phyloP scores from a whole-genome alignment of 306 rosid species.

The Prunus mume region DNA sequence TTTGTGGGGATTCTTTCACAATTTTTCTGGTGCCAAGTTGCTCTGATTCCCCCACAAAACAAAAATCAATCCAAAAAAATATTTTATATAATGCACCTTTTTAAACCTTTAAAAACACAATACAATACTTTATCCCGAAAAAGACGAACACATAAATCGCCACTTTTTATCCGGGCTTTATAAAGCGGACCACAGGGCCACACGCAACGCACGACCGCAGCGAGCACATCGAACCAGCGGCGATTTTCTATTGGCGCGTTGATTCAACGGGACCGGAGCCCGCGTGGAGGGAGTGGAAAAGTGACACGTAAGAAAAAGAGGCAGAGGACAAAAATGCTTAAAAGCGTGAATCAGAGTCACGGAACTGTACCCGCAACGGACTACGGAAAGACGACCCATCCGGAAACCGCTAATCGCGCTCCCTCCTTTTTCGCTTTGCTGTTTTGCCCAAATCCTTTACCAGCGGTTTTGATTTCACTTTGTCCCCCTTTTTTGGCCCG shows the following conservation, averaged over 20 bases:
- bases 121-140: background rate
- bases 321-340: slow-evolving; percentile 6
- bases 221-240: background rate
- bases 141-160: background rate
- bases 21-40: background rate
- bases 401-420: slow-evolving; percentile 28
- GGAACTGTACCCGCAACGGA: slow-evolving; percentile 31
- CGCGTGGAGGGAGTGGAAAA: background rate
- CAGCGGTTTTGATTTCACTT: background rate
- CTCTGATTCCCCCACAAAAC: background rate
- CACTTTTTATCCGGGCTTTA: background rate
- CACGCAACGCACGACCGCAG: background rate
- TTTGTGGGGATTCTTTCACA: background rate
- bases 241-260: background rate
- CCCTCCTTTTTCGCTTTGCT: background rate
- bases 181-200: background rate
- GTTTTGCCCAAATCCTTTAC: background rate
- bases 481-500: background rate
- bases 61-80: too few relatives aligned
- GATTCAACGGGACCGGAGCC: background rate
- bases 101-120: background rate
- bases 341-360: slow-evolving; percentile 4
- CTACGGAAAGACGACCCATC: slow-evolving; percentile 18
- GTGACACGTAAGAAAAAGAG: background rate
- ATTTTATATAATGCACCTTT: background rate